These are phyloP conservation scores for Inonotus hispidus DNA, from an alignment of 1,284 basidiomycete species.

Conservation along the genomic window DNA sequence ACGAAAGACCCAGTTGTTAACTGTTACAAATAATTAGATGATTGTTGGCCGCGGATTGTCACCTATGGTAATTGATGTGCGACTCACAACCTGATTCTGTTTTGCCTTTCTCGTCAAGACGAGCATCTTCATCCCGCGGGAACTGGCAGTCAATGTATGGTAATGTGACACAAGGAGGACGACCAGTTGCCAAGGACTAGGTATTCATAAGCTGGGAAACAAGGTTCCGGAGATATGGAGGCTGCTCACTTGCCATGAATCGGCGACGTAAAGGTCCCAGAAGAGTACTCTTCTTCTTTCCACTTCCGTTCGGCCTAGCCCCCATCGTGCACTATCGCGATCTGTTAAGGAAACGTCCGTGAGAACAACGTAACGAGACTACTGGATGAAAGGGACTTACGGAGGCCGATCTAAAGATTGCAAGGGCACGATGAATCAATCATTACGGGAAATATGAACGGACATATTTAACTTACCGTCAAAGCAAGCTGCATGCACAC, in stretches of 20 bases:
- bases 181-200: conserved; percentile 34
- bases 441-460: background rate
- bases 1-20: conserved; percentile 53
- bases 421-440: background rate
- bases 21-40: conserved; percentile 31
- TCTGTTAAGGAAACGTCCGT: conserved; percentile 33
- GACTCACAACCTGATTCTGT: conserved; percentile 38
- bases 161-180: conserved; percentile 54
- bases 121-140: conserved; percentile 37
- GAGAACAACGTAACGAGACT: background rate
- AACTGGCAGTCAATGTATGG: conserved; percentile 53
- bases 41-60: conserved; percentile 4
- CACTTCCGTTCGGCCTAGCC: conserved; percentile 49
- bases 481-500: conserved; percentile 14
- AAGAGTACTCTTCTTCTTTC: conserved; percentile 66
- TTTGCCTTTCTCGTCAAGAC: conserved; percentile 27
- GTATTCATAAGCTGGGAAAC: background rate
- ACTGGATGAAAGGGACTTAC: conserved; percentile 4
- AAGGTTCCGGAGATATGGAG: background rate
- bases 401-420: conserved; percentile 14
- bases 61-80: background rate
- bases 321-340: conserved; percentile 66
- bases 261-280: conserved; percentile 67
- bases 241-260: conserved; percentile 56
- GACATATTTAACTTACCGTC: conserved; percentile 4